phyloP scores from a whole-genome alignment of 768 basidiomycete species.

The Pleurotus citrinopileatus region DNA sequence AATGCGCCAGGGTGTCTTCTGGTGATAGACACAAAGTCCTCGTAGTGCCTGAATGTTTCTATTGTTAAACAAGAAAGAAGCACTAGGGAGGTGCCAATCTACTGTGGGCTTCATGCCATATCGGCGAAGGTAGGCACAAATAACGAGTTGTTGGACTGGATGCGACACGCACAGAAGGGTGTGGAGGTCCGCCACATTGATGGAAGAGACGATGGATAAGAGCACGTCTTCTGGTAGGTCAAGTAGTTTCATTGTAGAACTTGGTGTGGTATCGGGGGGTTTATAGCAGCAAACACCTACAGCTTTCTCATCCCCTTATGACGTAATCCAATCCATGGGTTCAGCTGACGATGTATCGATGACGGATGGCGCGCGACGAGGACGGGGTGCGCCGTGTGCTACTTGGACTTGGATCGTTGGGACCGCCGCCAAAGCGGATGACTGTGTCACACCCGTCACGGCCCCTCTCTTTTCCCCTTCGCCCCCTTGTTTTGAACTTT shows the following conservation, averaged over 20 bases:
- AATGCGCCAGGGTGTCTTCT: neutral
- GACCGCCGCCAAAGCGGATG: too few species aligned
- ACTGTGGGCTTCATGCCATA: neutral
- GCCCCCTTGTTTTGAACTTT: too few species aligned
- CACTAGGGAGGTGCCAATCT: neutral
- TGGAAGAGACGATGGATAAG: neutral
- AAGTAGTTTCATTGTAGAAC: neutral
- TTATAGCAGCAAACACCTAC: neutral
- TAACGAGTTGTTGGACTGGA: neutral
- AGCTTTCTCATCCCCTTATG: too few species aligned
- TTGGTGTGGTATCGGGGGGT: neutral
- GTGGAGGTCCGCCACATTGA: neutral
- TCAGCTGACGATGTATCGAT: too few species aligned
- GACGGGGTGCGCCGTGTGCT: too few species aligned
- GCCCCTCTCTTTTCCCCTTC: too few species aligned
- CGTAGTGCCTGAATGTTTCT: neutral
- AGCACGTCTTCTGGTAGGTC: neutral
- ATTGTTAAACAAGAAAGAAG: neutral
- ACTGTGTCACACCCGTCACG: too few species aligned
- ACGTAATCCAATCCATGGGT: too few species aligned
- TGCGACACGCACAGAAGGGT: neutral
- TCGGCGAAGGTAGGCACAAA: neutral
- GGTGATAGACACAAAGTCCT: neutral
- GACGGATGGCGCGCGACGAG: too few species aligned
- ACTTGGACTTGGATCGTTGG: too few species aligned